Conservation (phyloP, 371 early-diverging fungal genomes). For the Saksenaea vasiformis region DNA sequence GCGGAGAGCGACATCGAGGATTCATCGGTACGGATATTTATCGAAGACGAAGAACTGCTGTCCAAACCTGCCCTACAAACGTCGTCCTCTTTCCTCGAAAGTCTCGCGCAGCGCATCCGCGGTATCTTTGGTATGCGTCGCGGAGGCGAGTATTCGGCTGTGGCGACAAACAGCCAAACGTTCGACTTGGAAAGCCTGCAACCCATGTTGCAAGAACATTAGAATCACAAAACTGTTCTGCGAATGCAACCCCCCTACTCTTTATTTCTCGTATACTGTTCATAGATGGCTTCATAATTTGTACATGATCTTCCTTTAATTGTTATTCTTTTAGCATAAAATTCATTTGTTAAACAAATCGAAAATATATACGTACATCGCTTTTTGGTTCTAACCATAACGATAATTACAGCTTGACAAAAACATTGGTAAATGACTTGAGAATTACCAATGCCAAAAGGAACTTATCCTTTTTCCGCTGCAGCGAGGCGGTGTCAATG, state of each 20-base stretch:
- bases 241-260: not conserved
- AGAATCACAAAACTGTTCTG: not conserved
- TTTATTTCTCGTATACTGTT: not conserved
- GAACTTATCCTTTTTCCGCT: no score
- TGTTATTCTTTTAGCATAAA: not conserved
- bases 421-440: no score
- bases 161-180: slow-evolving; percentile 7
- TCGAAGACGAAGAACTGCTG: not conserved
- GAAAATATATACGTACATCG: no score
- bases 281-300: slow-evolving; percentile 4
- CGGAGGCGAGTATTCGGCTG: slow-evolving; percentile 13
- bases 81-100: not conserved
- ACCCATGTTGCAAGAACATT: not conserved
- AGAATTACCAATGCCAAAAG: no score
- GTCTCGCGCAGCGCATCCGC: not conserved
- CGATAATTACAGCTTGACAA: no score
- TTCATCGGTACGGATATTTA: not conserved
- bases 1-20: not conserved
- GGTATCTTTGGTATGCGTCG: not conserved
- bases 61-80: not conserved
- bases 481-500: no score
- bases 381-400: no score
- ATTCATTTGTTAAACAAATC: not conserved
- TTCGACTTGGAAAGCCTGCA: slow-evolving; percentile 16
- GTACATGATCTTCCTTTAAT: not conserved